Percentiles rank a stretch among this genome's conserved stretches.
Conservation (phyloP, 176 grass and related monocot species). For the Musa beccarii region DNA sequence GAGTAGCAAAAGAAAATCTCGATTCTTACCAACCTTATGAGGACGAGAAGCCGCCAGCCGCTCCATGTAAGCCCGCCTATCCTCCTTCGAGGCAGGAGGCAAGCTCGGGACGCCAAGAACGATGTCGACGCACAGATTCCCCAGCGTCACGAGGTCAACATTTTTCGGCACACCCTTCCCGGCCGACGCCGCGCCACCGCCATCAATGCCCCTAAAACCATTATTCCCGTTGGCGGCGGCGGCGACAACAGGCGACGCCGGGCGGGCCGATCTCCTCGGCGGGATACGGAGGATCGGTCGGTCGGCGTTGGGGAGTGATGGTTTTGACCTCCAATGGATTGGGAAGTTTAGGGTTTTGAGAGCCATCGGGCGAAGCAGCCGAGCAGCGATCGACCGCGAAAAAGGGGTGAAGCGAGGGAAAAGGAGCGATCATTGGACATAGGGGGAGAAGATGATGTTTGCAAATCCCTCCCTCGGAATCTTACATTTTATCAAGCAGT, state of each 20-base stretch:
- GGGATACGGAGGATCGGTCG: constrained; percentile 11
- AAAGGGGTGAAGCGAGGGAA: neutral
- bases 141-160: constrained; percentile 73
- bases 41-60: constrained; percentile 62
- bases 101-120: constrained; percentile 71
- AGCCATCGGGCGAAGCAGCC: constrained; percentile 16
- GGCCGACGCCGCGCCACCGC: neutral
- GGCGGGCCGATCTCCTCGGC: neutral
- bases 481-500: neutral
- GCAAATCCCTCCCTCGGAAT: no score
- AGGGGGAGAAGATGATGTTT: neutral
- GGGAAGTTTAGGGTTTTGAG: constrained; percentile 52
- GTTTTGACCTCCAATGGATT: neutral
- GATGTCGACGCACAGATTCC: constrained; percentile 89
- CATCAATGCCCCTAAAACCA: constrained; percentile 1
- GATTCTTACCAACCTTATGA: constrained; percentile 46
- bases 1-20: neutral
- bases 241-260: neutral
- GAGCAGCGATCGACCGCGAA: neutral
- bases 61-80: constrained; percentile 77
- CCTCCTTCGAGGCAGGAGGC: constrained; percentile 39
- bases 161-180: constrained; percentile 14
- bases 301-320: constrained; percentile 19
- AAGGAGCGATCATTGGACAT: neutral
- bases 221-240: constrained; percentile 23